phyloP scores from a whole-genome alignment of 306 rosid species.

The Morella rubra region DNA sequence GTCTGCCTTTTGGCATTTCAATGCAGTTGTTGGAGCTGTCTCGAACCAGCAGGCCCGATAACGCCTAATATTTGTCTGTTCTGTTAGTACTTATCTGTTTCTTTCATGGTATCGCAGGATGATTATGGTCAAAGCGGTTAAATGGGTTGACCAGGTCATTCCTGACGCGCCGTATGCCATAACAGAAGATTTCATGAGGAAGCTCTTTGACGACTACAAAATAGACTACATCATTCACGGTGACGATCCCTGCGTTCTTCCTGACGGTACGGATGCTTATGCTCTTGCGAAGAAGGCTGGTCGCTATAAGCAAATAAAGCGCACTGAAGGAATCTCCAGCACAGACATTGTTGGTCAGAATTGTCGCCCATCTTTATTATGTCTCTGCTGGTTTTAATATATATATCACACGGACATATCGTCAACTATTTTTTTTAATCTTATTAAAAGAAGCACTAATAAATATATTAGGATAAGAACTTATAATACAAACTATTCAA shows the following conservation, averaged over 20 bases:
- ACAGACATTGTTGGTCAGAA: slow-evolving; percentile 63
- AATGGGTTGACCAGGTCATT: slow-evolving; percentile 66
- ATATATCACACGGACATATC: not conserved
- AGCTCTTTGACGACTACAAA: slow-evolving; percentile 52
- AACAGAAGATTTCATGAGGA: slow-evolving; percentile 63
- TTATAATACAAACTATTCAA: not conserved
- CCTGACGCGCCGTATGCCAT: slow-evolving; percentile 65
- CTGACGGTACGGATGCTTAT: slow-evolving; percentile 63
- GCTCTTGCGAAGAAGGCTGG: slow-evolving; percentile 71
- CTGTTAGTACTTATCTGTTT: not conserved
- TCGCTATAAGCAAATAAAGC: slow-evolving; percentile 65
- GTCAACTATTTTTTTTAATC: not conserved
- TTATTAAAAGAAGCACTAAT: not conserved
- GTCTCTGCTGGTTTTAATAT: not conserved
- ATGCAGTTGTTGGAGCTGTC: not conserved
- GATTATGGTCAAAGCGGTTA: slow-evolving; percentile 61
- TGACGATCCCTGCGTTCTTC: slow-evolving; percentile 64
- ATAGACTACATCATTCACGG: slow-evolving; percentile 62
- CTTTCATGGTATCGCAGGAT: slow-evolving; percentile 30
- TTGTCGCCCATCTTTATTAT: not conserved
- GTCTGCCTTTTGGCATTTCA: not conserved
- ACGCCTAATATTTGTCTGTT: not conserved
- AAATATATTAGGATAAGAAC: not conserved
- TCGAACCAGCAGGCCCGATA: not conserved
- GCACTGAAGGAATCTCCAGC: slow-evolving; percentile 65